Base-by-base conservation (phyloP, 1,284 basidiomycete genomes). In the Papiliotrema laurentii region DNA sequence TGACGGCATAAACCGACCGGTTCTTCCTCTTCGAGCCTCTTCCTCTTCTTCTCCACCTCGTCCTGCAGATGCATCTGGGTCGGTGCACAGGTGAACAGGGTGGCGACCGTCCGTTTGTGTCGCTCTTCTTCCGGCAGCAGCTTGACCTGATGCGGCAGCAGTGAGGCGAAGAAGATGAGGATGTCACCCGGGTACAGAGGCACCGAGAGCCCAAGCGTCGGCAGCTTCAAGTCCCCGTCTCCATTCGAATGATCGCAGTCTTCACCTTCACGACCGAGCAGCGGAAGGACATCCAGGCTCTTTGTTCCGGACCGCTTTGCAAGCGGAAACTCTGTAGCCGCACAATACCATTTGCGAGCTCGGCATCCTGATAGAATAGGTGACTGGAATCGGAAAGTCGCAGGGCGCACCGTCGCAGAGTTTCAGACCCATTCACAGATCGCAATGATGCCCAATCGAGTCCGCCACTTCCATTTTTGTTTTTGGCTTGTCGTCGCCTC, bases 161-260 rank as follows among this genome's bases (percentile, higher is more conserved):
- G 22, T 7, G 33, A 36, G 9, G 44, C 44, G 21, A 10, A 26
- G 44, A 46, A 46, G 35, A 46, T n/a, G 22, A 46, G 24, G 33
- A 46, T 34, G 38, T 46, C 44, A 25, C 44, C 44, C n/a, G 44
- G 44, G 21, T 46, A 38, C 13, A 46, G 44, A 16, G 44, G 44
- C 6, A 46, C 35, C 9, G 44, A 46, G n/a, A 46, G 9, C 6
- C 35, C 35, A 10, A 46, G 25, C 7, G 44, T 37, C n/a, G 44
- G 44, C 5, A 46, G 44, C 7, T 21, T 6, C 5, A 46, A 6
- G 21, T 46, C 24, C 19, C 44, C 44, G 24, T 46, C 6, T 18
- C 44, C 31, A 24, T 46, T 21, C 9, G n/a, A 37, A 24, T 38
- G 44, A 26, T 46, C 33, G 34, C 44, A 46, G 21, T 44, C 42